Evolutionary conservation across 768 basidiomycete genomes (phyloP).

Genomic region (Rhodotorula babjevae): DNA sequence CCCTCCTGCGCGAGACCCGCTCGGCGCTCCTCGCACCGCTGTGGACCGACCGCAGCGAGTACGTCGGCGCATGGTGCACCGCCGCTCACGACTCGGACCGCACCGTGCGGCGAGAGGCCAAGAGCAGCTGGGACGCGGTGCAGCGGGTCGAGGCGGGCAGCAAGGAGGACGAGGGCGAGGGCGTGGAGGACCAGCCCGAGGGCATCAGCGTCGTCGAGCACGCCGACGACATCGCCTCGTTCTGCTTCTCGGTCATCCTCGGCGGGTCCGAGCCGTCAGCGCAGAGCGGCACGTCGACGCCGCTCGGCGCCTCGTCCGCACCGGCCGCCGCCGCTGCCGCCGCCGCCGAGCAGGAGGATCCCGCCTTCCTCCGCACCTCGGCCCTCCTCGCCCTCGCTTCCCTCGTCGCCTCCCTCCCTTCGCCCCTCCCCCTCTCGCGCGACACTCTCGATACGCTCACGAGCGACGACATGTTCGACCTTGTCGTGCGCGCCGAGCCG

Average conservation of each 20-base stretch:
- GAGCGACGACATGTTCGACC: slow-evolving; percentile 21
- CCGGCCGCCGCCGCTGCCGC: not conserved
- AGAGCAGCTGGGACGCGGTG: slow-evolving; percentile 30
- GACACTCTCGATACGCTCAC: slow-evolving; percentile 5
- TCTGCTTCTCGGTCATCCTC: slow-evolving; percentile 24
- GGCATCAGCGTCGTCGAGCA: slow-evolving; percentile 28
- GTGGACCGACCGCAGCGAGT: slow-evolving; percentile 55
- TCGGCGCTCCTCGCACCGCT: slow-evolving; percentile 55
- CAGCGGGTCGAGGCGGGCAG: not conserved
- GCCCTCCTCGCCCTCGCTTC: slow-evolving; percentile 23
- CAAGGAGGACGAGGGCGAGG: not conserved
- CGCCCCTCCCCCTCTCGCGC: slow-evolving; percentile 20
- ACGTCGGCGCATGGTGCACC: slow-evolving; percentile 68
- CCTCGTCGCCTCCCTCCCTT: slow-evolving; percentile 21
- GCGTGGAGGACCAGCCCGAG: not conserved
- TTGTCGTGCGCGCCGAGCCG: slow-evolving; percentile 1
- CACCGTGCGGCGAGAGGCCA: slow-evolving; percentile 55
- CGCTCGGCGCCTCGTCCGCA: not conserved
- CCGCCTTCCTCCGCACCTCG: slow-evolving; percentile 29
- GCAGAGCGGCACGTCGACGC: not conserved
- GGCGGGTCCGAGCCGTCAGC: not conserved
- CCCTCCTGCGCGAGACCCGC: slow-evolving; percentile 51
- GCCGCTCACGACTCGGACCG: slow-evolving; percentile 68
- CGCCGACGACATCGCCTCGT: slow-evolving; percentile 19
- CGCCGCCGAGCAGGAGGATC: slow-evolving; percentile 11